phyloP scores from a whole-genome alignment of 2,329 filamentous ascomycete genomes.

The Colletotrichum sp. region DNA sequence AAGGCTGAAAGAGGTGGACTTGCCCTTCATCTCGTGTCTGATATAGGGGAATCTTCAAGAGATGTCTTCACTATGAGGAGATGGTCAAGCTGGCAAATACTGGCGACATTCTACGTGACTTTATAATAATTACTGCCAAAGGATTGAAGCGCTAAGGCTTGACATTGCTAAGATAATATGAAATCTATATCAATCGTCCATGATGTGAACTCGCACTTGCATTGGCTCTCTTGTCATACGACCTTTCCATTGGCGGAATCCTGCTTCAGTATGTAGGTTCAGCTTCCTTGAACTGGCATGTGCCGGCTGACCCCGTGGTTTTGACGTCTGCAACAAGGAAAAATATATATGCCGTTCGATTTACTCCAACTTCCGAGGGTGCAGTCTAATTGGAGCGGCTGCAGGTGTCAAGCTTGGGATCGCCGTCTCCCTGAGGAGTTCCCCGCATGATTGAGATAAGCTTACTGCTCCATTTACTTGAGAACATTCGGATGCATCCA shows the following conservation, averaged over 20 bases:
- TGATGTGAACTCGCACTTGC: background rate
- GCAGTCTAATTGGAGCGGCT: background rate
- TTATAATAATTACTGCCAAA: background rate
- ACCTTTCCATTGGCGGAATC: background rate
- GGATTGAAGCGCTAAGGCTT: too few relatives aligned
- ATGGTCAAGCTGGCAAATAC: background rate
- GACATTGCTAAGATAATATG: too few relatives aligned
- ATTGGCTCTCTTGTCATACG: background rate
- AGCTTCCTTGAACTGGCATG: background rate
- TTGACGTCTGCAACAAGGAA: background rate
- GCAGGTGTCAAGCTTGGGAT: background rate
- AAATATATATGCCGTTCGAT: background rate
- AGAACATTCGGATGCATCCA: background rate
- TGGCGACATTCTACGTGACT: background rate
- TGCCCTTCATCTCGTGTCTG: background rate
- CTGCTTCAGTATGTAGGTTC: background rate
- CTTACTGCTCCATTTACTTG: background rate
- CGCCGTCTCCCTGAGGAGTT: background rate
- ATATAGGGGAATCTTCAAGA: background rate
- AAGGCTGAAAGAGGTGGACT: background rate
- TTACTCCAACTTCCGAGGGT: background rate
- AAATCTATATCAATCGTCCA: too few relatives aligned
- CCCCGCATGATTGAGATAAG: background rate
- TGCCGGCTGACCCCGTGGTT: rapidly evolving
- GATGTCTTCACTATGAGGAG: background rate